Base-by-base conservation (phyloP, 2,329 filamentous ascomycete species). In the Coniochaeta sp. region DNA sequence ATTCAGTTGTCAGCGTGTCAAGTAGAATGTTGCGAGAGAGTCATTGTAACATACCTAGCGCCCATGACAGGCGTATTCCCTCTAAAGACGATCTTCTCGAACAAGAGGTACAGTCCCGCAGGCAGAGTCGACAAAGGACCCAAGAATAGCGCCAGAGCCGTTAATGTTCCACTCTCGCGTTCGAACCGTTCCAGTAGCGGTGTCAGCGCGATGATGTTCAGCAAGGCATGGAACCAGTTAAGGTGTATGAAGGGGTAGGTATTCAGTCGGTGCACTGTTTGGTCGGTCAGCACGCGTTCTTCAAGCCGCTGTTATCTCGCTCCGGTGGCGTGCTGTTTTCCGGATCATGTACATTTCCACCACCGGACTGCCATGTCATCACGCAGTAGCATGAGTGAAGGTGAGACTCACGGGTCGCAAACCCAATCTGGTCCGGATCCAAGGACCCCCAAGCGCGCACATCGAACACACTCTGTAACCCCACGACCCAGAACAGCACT, bases 131-230 rank as follows among this genome's bases (percentile, higher is more conserved):
- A 90, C 61, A 93, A 78, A 26, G 88, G 93, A 61, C 95, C 95
- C 69, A 95, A 85, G 73, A 98, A 97, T 58, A 98, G 80, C 38
- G 90, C 85, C 64, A 96, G 73, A n/a, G 91, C 89, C 28, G 91
- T 91, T 69, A 98, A 79, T 8, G 93, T 98, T 58, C 95, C 95
- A 73, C 96, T 87, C 73, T 97, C 93, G 63, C 85, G 84, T 77
- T 99, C 95, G 74, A 98, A 99, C 63, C 93, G 85, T 75, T 97
- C 93, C 72, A 99, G 77, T 58, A 99, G 79, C n/a, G 95, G 95
- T 43, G 88, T 87, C 64, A 98, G 73, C 24, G 91, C 90, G 64
- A 96, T 58, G 26, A 91, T 73, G 74, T 98, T 96, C 70, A 96
- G 77, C 59, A 93, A 69, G 63, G 88, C 82, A 74, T 98, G 95